phyloP scores from a whole-genome alignment of 805 yeast genomes.

The Candida xyloterini region DNA sequence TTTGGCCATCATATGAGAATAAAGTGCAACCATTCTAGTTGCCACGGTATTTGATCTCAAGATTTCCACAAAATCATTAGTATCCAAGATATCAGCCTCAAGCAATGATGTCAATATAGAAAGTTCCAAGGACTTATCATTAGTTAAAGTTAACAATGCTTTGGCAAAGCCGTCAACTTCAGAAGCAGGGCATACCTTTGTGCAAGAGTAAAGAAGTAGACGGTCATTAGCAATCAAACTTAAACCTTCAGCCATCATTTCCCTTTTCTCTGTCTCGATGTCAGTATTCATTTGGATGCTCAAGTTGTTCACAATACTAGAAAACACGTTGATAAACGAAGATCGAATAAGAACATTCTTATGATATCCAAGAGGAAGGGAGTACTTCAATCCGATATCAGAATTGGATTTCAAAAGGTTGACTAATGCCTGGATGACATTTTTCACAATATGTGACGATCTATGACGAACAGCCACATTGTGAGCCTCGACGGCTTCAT shows the following conservation, averaged over 20 bases:
- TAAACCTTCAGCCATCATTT: slow-evolving; percentile 13
- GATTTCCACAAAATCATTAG: slow-evolving; percentile 65
- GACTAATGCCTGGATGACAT: slow-evolving; percentile 62
- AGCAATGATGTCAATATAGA: slow-evolving; percentile 54
- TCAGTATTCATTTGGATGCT: slow-evolving; percentile 21
- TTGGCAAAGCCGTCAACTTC: slow-evolving; percentile 73
- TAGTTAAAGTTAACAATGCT: slow-evolving; percentile 56
- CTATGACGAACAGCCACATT: slow-evolving; percentile 44
- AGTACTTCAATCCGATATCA: slow-evolving; percentile 72
- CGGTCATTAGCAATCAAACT: slow-evolving; percentile 31
- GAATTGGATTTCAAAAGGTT: slow-evolving; percentile 70
- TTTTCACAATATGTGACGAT: slow-evolving; percentile 53
- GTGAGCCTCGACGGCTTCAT: slow-evolving; percentile 10
- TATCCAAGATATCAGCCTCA: slow-evolving; percentile 57
- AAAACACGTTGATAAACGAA: slow-evolving; percentile 75
- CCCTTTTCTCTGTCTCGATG: slow-evolving; percentile 8
- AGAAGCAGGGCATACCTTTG: slow-evolving; percentile 59
- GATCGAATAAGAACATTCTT: slow-evolving; percentile 60
- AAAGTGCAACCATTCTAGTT: slow-evolving; percentile 69
- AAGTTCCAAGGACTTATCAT: slow-evolving; percentile 35
- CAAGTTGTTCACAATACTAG: slow-evolving; percentile 48
- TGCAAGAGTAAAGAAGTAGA: slow-evolving; percentile 48
- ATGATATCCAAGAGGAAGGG: slow-evolving; percentile 77
- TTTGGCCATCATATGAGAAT: slow-evolving; percentile 64
- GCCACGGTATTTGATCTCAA: slow-evolving; percentile 80